Percentiles rank a stretch among this genome's conserved stretches.
These are phyloP conservation scores for Omphalotus guepiniiformis DNA, from an alignment of 768 basidiomycete genomes.

Conservation along the genomic window DNA sequence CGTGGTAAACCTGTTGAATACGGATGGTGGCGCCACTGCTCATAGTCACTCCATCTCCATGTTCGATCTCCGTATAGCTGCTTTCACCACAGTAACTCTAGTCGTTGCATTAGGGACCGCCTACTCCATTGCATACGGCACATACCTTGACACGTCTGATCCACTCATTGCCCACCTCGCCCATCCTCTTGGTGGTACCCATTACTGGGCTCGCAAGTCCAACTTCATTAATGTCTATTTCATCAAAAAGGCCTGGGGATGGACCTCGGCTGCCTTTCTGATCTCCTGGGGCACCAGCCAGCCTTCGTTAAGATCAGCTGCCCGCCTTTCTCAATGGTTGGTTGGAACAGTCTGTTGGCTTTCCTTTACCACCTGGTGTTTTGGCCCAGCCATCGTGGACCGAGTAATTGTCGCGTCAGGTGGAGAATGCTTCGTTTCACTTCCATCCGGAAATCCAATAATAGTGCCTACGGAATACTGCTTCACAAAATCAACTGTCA, in stretches of 20 bases:
- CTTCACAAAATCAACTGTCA: conserved; percentile 42
- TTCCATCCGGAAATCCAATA: conserved; percentile 54
- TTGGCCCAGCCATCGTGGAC: conserved; percentile 74
- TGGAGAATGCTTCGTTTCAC: conserved; percentile 66
- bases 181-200: conserved; percentile 55
- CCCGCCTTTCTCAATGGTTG: conserved; percentile 49
- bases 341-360: conserved; percentile 66
- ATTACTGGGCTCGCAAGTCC: conserved; percentile 78
- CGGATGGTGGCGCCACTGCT: background rate
- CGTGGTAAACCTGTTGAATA: background rate
- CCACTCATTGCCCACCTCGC: conserved; percentile 64
- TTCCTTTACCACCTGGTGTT: conserved; percentile 81
- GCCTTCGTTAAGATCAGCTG: conserved; percentile 31
- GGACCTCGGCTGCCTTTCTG: conserved; percentile 71
- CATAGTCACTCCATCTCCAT: conserved; percentile 6
- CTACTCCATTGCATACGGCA: conserved; percentile 58
- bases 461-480: conserved; percentile 58
- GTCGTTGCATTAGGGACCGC: conserved; percentile 57
- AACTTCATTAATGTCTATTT: conserved; percentile 83
- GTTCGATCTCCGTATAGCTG: conserved; percentile 16
- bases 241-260: conserved; percentile 89
- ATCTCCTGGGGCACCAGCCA: conserved; percentile 57
- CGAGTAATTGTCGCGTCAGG: conserved; percentile 64
- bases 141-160: conserved; percentile 85
- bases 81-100: conserved; percentile 38